Base-by-base conservation (phyloP, 768 basidiomycete species). In the Suillus hirtellus region DNA sequence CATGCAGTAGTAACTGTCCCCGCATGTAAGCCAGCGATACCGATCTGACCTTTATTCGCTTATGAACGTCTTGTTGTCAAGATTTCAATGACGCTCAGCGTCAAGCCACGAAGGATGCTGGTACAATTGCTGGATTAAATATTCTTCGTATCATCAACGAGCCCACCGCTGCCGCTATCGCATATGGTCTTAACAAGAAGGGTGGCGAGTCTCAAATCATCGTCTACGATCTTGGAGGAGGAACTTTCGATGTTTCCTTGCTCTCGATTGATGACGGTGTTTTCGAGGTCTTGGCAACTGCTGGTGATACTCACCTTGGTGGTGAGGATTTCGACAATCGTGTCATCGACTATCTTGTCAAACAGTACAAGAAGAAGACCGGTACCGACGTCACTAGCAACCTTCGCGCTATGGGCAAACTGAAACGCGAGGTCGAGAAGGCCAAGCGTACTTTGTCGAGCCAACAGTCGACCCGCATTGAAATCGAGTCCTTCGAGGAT, bases 21-120 rank as follows among this genome's bases (percentile, higher is more conserved):
- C 54, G 96, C 96, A 62, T 97, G 90, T 91, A 65, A 66, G 89
- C 5, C 40, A 35, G 24, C 31, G 15, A 54, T 27, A 14, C 3
- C 5, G 35, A 76, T 19, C 50, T 44, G 0, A 14, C 21, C 6
- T 27, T 4, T 17, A 44, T 4, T 6, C 46, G 24, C 37, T 53
- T 1, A 12, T 68, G 70, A 62, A 82, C 80, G 90, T 84, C 3
- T 75, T 19, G 21, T 59, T 54, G 31, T 1, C 9, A 49, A 89
- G 88, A 96, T 85, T 97, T 96, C 88, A 98, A 99, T 77, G 96
- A 98, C 81, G 95, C 96, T 72, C 96, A 99, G 79, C 93, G 96
- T 75, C 96, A 98, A 77, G 96, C 96, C 17, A 98, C 96, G 79
- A 99, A 98, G 81, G 96, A 99, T 72, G 94, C 96, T 64, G 95